These are phyloP conservation scores for Ligustrum vulgare DNA, from an alignment of 257 asterid genomes.

Conservation along the genomic window DNA sequence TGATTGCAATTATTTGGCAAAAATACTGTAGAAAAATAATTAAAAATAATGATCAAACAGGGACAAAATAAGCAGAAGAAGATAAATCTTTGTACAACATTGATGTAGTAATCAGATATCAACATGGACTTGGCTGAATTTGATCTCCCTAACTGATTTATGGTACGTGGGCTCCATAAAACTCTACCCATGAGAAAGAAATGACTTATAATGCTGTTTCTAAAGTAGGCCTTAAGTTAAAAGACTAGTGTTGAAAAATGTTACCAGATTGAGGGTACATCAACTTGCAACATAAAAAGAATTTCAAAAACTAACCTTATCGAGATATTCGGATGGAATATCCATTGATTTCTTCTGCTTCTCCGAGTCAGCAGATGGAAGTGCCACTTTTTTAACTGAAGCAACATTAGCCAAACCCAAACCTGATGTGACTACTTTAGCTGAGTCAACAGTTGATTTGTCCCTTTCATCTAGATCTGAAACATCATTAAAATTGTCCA, in stretches of 20 bases:
- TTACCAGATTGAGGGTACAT: background rate
- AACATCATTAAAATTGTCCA: constrained; percentile 21
- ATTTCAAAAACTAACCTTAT: constrained; percentile 46
- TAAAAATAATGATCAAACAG: too few relatives aligned
- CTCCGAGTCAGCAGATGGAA: constrained; percentile 33
- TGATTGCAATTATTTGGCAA: too few relatives aligned
- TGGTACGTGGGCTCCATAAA: background rate
- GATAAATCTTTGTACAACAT: constrained; percentile 3
- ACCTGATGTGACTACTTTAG: constrained; percentile 32
- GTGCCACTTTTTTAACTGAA: constrained; percentile 37
- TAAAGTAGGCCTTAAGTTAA: background rate
- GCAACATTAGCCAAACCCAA: constrained; percentile 29
- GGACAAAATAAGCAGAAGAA: background rate
- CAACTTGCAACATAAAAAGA: constrained; percentile 15
- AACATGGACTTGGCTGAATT: constrained; percentile 14
- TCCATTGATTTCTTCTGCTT: constrained; percentile 44
- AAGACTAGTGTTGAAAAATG: background rate
- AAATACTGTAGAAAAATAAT: too few relatives aligned
- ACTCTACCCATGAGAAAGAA: background rate
- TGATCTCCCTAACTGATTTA: background rate
- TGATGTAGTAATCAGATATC: constrained; percentile 1
- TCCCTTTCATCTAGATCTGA: constrained; percentile 37
- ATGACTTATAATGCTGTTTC: background rate
- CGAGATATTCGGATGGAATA: constrained; percentile 59
- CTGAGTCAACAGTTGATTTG: constrained; percentile 27